A percentile compares a stretch with the other conserved stretches of the same genome.
Evolutionary conservation across 495 filamentous ascomycete species (phyloP).

Genomic region (Aspergillus affinis): DNA sequence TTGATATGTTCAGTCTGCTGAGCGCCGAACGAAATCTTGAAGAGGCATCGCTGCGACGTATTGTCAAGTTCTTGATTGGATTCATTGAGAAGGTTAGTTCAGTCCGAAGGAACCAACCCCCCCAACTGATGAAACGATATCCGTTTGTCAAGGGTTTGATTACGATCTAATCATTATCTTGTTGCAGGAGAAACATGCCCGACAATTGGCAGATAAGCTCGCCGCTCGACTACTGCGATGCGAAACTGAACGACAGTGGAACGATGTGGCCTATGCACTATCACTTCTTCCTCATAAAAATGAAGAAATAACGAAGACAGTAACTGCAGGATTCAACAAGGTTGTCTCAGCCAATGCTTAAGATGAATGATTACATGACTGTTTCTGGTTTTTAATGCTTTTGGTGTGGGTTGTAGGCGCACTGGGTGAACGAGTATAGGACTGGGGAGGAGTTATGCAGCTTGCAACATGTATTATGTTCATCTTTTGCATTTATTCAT

Average conservation of each 20-base stretch:
- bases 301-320: conserved; percentile 86
- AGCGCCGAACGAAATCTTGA: conserved; percentile 79
- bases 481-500: not conserved
- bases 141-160: not conserved
- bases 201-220: conserved; percentile 90
- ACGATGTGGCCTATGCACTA: conserved; percentile 89
- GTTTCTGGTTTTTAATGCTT: conserved; percentile 23
- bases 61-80: conserved; percentile 87
- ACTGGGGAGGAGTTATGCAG: not conserved
- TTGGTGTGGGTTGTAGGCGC: conserved; percentile 7
- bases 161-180: conserved; percentile 8
- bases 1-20: conserved; percentile 96
- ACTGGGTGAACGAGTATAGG: not conserved
- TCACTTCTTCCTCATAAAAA: conserved; percentile 93
- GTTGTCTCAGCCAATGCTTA: conserved; percentile 69
- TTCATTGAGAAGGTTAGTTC: conserved; percentile 91
- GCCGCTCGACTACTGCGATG: conserved; percentile 83
- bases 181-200: conserved; percentile 90
- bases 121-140: not conserved
- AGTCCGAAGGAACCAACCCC: conserved; percentile 17
- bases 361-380: conserved; percentile 8
- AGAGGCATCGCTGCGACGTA: conserved; percentile 77
- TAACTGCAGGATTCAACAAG: conserved; percentile 77
- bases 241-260: conserved; percentile 94
- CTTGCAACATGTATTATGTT: not conserved